Conservation (phyloP, 2,329 filamentous ascomycete species). For the Rachicladosporium sp. region DNA sequence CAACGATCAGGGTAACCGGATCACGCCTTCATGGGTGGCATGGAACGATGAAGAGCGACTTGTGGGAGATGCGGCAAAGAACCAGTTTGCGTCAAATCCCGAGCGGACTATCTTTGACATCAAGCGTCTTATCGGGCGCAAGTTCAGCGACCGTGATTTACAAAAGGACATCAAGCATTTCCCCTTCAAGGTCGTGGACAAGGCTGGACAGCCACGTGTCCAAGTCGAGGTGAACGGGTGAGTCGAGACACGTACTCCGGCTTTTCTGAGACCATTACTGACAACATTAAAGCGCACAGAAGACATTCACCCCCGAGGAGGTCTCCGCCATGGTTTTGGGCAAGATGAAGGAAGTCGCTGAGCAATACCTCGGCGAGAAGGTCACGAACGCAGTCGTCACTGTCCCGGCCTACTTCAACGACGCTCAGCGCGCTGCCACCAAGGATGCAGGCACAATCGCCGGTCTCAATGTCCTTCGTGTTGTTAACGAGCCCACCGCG, state of each 20-base stretch:
- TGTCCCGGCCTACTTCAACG: constrained; percentile 97
- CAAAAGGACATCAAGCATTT: constrained; percentile 96
- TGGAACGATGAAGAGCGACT: constrained; percentile 92
- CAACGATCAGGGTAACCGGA: constrained; percentile 95
- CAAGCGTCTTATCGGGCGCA: constrained; percentile 42
- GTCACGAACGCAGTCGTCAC: constrained; percentile 95
- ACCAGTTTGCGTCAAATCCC: constrained; percentile 55
- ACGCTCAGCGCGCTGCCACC: constrained; percentile 93
- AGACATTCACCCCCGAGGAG: constrained; percentile 70
- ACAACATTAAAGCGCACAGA: constrained; percentile 31
- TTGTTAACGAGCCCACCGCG: constrained; percentile 95
- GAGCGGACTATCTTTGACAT: constrained; percentile 35
- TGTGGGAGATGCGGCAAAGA: constrained; percentile 95
- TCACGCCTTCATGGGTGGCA: constrained; percentile 53
- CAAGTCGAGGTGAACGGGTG: constrained; percentile 55
- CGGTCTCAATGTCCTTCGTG: constrained; percentile 91
- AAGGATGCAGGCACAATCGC: constrained; percentile 97
- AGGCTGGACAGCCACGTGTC: constrained; percentile 80
- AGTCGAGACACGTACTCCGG: constrained; percentile 5
- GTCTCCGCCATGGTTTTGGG: constrained; percentile 69
- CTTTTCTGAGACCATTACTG: too few species aligned
- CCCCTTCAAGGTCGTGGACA: constrained; percentile 86
- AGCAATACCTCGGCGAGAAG: constrained; percentile 79
- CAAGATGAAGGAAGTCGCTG: constrained; percentile 95
- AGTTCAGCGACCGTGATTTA: constrained; percentile 56